These are phyloP conservation scores for Cercospora sp. DNA, from an alignment of 2,329 filamentous ascomycete genomes.

Conservation along the genomic window DNA sequence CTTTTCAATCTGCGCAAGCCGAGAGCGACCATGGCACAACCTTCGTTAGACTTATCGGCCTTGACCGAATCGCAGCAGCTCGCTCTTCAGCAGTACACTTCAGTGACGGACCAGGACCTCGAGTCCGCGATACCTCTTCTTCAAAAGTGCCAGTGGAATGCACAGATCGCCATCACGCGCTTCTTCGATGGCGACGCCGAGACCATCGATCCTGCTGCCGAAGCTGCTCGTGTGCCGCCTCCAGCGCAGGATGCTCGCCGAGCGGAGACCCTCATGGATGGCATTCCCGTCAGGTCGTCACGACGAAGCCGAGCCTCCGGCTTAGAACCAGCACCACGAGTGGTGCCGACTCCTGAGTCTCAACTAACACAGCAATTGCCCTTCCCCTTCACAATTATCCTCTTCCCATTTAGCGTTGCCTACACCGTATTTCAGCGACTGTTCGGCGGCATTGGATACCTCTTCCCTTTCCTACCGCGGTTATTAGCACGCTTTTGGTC, in stretches of 20 bases:
- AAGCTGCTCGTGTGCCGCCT: constrained; percentile 68
- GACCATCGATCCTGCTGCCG: constrained; percentile 75
- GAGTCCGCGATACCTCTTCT: constrained; percentile 76
- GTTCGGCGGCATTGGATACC: constrained; percentile 71
- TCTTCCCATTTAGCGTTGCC: constrained; percentile 77
- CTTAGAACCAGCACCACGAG: constrained; percentile 74
- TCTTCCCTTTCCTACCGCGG: constrained; percentile 78
- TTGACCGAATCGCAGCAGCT: constrained; percentile 78
- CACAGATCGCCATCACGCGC: constrained; percentile 91
- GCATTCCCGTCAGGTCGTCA: constrained; percentile 45
- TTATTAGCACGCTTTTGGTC: constrained; percentile 54
- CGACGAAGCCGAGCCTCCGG: constrained; percentile 27
- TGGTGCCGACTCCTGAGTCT: constrained; percentile 72
- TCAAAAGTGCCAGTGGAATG: constrained; percentile 90
- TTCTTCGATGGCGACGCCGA: constrained; percentile 98
- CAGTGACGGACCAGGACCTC: constrained; percentile 80
- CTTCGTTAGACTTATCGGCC: constrained; percentile 59
- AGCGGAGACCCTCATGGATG: constrained; percentile 68
- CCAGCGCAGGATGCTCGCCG: constrained; percentile 64
- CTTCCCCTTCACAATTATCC: constrained; percentile 72
- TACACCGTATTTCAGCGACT: constrained; percentile 69
- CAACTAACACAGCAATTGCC: constrained; percentile 69
- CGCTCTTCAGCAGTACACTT: constrained; percentile 82
- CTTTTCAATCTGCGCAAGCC: background rate
- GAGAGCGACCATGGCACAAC: constrained; percentile 6